Base-by-base conservation (phyloP, 129 eudicot species). In the Cynara cardunculus region DNA sequence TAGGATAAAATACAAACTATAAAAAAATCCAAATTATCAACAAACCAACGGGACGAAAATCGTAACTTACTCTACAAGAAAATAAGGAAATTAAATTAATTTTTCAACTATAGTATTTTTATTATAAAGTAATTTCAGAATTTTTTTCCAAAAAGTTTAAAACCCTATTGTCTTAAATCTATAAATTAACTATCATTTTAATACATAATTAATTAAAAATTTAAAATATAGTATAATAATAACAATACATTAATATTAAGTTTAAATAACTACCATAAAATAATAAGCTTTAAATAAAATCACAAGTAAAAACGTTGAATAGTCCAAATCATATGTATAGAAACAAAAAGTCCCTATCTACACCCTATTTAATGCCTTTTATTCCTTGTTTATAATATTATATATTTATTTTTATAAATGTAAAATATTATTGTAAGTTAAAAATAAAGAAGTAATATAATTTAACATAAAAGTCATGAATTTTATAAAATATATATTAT, bases 311-410 rank as follows among this genome's bases (percentile, higher is more conserved):
- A 13, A 25, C n/a, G 16, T 41, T 73, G 66, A 73, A 25, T 46
- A 14, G 24, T 73, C 53, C 62, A 37, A 72, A 39, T 25, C 31
- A 72, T 39, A 13, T n/a, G 24, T 39, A 44, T 39, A 25, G 66
- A 41, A 73, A 73, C 77, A 41, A 73, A 73, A 16, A 4, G 77
- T 73, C 65, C 37, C 24, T 25, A 35, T 73, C 65, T 73, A 25
- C 1, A 41, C 30, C n/a, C 53, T 73, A 13, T 24, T 64, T 64
- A 41, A 22, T n/a, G 10, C n/a, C 24, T 21, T 72, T 10, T 22
- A 37, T 73, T 39, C 18, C 25, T 39, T 39, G 64, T 72, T 39
- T 22, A 3, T 71, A 5, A 12, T 72, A 9, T 44, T 34, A n/a
- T 18, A 18, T 31, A 25, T 0, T 0, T 19, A 7, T 5, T 25